Percentiles rank a stretch among this genome's conserved stretches.
These are phyloP conservation scores for Fomitopsis schrenkii DNA, from an alignment of 1,284 basidiomycete genomes.

Conservation along the genomic window DNA sequence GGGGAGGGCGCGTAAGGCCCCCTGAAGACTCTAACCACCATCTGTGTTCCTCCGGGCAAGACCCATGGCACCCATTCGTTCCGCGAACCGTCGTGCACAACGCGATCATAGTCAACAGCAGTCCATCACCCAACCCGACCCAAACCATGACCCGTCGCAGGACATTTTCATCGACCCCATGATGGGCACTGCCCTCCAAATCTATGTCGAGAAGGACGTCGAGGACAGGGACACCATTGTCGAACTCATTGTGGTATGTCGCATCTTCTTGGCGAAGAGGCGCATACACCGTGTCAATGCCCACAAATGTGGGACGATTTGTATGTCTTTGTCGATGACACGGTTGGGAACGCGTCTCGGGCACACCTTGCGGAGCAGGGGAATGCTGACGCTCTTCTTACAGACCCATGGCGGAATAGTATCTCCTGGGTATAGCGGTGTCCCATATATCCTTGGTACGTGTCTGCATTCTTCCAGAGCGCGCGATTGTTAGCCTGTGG, in stretches of 20 bases:
- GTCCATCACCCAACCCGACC: slow-evolving; percentile 14
- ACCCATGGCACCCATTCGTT: slow-evolving; percentile 76
- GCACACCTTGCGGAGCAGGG: not conserved
- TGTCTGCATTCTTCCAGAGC: slow-evolving; percentile 11
- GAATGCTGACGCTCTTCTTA: not conserved
- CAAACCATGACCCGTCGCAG: slow-evolving; percentile 25
- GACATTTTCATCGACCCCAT: slow-evolving; percentile 73
- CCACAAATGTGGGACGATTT: not conserved
- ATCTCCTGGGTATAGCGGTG: slow-evolving; percentile 68
- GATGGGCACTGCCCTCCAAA: slow-evolving; percentile 66
- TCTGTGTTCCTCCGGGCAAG: slow-evolving; percentile 40
- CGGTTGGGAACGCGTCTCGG: not conserved
- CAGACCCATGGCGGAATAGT: slow-evolving; percentile 75
- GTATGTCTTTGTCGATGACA: not conserved
- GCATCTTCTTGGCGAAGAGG: not conserved
- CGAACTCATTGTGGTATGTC: slow-evolving; percentile 58
- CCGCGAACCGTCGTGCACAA: slow-evolving; percentile 47
- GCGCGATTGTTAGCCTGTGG: slow-evolving; percentile 3
- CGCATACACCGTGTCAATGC: not conserved
- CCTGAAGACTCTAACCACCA: slow-evolving; percentile 38
- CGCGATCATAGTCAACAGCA: slow-evolving; percentile 27
- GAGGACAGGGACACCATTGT: slow-evolving; percentile 58
- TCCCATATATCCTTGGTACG: slow-evolving; percentile 72
- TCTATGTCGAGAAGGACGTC: slow-evolving; percentile 79
- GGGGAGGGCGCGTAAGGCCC: slow-evolving; percentile 14